These are phyloP conservation scores for Peronospora belbahrii DNA, from an alignment of 352 stramenopile species.

Conservation along the genomic window DNA sequence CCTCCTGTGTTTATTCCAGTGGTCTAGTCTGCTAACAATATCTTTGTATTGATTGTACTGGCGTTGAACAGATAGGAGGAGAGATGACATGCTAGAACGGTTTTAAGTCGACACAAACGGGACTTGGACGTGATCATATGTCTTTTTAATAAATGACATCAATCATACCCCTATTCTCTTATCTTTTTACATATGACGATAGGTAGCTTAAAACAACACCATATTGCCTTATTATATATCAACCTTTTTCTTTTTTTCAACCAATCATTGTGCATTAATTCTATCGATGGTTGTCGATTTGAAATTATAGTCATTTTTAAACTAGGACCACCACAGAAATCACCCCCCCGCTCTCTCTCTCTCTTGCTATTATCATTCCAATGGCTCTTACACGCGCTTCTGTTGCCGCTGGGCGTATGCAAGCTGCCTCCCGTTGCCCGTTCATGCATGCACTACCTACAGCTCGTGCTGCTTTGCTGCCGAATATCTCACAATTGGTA, in stretches of 20 bases:
- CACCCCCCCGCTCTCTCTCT: no score
- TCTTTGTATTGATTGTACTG: constrained; percentile 2
- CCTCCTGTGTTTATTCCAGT: constrained; percentile 14
- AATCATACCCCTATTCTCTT: no score
- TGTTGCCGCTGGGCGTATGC: constrained; percentile 56
- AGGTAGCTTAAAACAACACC: no score
- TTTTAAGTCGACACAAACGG: constrained; percentile 10
- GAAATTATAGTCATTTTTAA: no score
- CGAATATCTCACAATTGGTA: constrained; percentile 79
- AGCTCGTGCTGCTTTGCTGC: constrained; percentile 61
- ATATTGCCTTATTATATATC: no score
- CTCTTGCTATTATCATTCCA: neutral
- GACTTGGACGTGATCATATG: no score
- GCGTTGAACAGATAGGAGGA: constrained; percentile 1
- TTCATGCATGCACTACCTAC: constrained; percentile 80
- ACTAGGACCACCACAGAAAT: constrained; percentile 27
- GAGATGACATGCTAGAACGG: constrained; percentile 23
- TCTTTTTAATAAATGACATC: no score
- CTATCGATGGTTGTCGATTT: no score
- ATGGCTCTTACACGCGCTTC: constrained; percentile 70
- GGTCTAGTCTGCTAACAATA: constrained; percentile 3
- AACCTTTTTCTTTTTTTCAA: neutral
- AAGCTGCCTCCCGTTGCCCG: constrained; percentile 67
- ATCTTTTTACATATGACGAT: no score
- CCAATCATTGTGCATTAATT: neutral